These are phyloP conservation scores for Glycine tomentella DNA, from an alignment of 306 rosid species.

Conservation along the genomic window DNA sequence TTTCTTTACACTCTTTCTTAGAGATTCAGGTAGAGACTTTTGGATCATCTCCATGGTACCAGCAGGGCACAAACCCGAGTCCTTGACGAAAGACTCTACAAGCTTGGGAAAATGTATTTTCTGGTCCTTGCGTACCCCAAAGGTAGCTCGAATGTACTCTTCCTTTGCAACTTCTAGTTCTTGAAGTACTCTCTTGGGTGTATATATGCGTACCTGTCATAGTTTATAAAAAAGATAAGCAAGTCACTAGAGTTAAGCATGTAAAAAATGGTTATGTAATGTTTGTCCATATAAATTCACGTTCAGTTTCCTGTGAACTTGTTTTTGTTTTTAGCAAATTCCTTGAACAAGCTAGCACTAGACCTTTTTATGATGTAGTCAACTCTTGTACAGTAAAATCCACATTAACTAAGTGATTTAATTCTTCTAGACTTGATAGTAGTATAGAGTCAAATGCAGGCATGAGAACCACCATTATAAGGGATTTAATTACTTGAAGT, in stretches of 20 bases:
- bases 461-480: not conserved
- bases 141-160: slow-evolving; percentile 76
- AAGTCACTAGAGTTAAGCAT: not conserved
- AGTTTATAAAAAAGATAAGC: slow-evolving; percentile 29
- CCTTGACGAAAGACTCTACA: slow-evolving; percentile 78
- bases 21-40: slow-evolving; percentile 65
- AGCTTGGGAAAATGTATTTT: slow-evolving; percentile 80
- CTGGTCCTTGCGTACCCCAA: slow-evolving; percentile 73
- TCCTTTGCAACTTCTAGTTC: slow-evolving; percentile 86
- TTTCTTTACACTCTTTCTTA: slow-evolving; percentile 63
- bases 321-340: not conserved
- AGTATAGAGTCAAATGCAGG: slow-evolving; percentile 8
- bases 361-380: not conserved
- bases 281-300: slow-evolving; percentile 1
- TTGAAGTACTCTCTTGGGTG: slow-evolving; percentile 64
- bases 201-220: slow-evolving; percentile 78
- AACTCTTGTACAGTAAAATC: not conserved
- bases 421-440: slow-evolving; percentile 14
- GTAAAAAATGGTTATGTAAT: not conserved
- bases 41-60: slow-evolving; percentile 73
- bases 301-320: not conserved
- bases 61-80: slow-evolving; percentile 57
- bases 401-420: not conserved
- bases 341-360: not conserved
- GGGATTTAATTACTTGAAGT: not conserved